These are phyloP conservation scores for Globisporangium alternatum DNA, from an alignment of 352 stramenopile genomes.

Conservation along the genomic window DNA sequence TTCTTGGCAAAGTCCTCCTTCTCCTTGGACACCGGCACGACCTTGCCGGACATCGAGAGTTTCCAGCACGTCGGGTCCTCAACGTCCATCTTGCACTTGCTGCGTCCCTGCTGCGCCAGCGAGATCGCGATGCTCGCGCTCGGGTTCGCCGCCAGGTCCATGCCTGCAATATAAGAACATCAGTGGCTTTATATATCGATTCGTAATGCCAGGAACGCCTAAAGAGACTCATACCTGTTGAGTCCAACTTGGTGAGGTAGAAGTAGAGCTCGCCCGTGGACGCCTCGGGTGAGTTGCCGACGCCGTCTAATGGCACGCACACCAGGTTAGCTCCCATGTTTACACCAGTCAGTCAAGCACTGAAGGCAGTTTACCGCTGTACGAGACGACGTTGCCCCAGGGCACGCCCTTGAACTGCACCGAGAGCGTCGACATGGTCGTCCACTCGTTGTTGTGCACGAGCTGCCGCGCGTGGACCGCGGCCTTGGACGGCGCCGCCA, in stretches of 20 bases:
- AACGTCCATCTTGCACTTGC: slow-evolving; percentile 65
- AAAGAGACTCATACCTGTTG: slow-evolving; percentile 25
- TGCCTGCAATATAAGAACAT: slow-evolving; percentile 15
- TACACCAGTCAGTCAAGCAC: not conserved
- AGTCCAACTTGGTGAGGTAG: slow-evolving; percentile 61
- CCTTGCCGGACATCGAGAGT: slow-evolving; percentile 47
- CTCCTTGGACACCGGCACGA: slow-evolving; percentile 41
- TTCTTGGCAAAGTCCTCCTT: slow-evolving; percentile 45
- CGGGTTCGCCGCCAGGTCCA: slow-evolving; percentile 51
- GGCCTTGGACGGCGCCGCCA: slow-evolving; percentile 7
- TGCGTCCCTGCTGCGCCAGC: slow-evolving; percentile 42
- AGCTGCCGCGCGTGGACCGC: slow-evolving; percentile 55
- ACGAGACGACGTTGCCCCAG: slow-evolving; percentile 58
- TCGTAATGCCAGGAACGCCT: not conserved
- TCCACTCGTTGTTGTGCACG: slow-evolving; percentile 66
- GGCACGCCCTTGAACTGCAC: slow-evolving; percentile 51
- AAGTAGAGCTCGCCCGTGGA: slow-evolving; percentile 70
- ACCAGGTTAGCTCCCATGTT: not conserved
- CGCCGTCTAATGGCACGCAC: slow-evolving; percentile 36
- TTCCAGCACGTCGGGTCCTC: slow-evolving; percentile 78
- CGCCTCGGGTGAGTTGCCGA: slow-evolving; percentile 41
- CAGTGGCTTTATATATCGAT: not conserved
- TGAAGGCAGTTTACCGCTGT: slow-evolving; percentile 39
- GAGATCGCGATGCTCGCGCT: slow-evolving; percentile 59
- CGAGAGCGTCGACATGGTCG: slow-evolving; percentile 60